Conservation (phyloP, 371 early-diverging fungal species). For the Apophysomyces trapeziformis region DNA sequence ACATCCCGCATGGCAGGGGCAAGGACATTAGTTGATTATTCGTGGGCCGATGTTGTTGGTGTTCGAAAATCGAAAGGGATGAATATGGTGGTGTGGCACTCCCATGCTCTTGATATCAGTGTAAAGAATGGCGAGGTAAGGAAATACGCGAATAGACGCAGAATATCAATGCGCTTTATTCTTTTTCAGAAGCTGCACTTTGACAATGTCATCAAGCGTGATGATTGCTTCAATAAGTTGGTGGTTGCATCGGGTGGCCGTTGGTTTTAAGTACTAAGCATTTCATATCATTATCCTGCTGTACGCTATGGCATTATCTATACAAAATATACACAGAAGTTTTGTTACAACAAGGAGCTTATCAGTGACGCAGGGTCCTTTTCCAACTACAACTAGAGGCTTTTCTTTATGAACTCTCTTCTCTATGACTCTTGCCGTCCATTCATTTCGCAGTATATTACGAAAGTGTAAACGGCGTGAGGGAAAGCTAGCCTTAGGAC, state of each 20-base stretch:
- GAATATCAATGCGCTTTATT: background rate
- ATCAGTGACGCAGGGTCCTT: too few relatives aligned
- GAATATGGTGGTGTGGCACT: constrained; percentile 41
- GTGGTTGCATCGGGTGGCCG: constrained; percentile 35
- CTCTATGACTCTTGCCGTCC: too few relatives aligned
- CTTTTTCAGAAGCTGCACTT: constrained; percentile 32
- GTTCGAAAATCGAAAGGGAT: constrained; percentile 44
- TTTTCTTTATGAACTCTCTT: too few relatives aligned
- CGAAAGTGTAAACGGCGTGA: too few relatives aligned
- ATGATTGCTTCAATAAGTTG: constrained; percentile 47
- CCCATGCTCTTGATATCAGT: constrained; percentile 38
- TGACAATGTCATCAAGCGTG: constrained; percentile 44
- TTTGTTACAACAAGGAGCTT: too few relatives aligned
- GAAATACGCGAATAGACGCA: background rate
- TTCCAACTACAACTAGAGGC: too few relatives aligned
- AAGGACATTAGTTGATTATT: constrained; percentile 37
- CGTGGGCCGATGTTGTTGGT: constrained; percentile 37
- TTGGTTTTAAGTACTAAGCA: background rate
- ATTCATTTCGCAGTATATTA: too few relatives aligned
- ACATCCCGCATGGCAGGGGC: constrained; percentile 44
- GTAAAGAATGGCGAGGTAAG: constrained; percentile 31
- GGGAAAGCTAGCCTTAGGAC: too few relatives aligned
- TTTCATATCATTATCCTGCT: too few relatives aligned
- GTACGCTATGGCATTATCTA: too few relatives aligned
- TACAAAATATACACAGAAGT: too few relatives aligned